These are phyloP conservation scores for Agaricus bisporus DNA, from an alignment of 768 basidiomycete species.

Conservation along the genomic window DNA sequence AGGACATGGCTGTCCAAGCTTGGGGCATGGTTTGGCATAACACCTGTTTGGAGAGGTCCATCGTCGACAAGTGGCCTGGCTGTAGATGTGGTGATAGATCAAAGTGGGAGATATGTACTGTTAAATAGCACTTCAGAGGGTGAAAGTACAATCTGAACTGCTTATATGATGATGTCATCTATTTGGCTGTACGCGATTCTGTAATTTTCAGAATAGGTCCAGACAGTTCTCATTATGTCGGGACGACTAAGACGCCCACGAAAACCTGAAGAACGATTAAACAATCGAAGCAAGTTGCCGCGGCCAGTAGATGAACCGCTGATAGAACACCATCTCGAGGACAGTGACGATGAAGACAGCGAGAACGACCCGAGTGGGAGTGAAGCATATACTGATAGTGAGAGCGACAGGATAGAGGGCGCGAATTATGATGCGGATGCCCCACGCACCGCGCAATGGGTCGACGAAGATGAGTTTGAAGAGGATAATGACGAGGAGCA, in stretches of 20 bases:
- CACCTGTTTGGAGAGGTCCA: conserved; percentile 53
- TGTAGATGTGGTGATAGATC: conserved; percentile 49
- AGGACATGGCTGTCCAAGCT: conserved; percentile 45
- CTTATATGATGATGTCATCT: background rate
- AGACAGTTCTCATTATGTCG: conserved; percentile 22
- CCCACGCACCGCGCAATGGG: conserved; percentile 17
- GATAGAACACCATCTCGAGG: background rate
- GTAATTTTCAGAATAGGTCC: background rate
- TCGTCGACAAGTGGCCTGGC: conserved; percentile 49
- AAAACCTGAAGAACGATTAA: background rate
- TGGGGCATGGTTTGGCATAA: conserved; percentile 64
- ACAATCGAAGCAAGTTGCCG: background rate
- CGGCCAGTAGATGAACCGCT: background rate
- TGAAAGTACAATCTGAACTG: background rate
- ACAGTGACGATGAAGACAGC: conserved; percentile 5
- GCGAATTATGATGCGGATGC: conserved; percentile 12
- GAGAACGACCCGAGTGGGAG: background rate
- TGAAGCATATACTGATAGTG: background rate
- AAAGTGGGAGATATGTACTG: conserved; percentile 50
- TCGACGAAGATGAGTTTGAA: conserved; percentile 23
- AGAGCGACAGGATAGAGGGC: conserved; percentile 2
- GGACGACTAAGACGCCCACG: conserved; percentile 24
- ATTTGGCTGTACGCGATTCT: background rate
- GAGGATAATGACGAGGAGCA: conserved; percentile 24
- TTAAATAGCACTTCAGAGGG: conserved; percentile 18